Base-by-base conservation (phyloP, 208 protist species). In the Trypanosoma theileri region DNA sequence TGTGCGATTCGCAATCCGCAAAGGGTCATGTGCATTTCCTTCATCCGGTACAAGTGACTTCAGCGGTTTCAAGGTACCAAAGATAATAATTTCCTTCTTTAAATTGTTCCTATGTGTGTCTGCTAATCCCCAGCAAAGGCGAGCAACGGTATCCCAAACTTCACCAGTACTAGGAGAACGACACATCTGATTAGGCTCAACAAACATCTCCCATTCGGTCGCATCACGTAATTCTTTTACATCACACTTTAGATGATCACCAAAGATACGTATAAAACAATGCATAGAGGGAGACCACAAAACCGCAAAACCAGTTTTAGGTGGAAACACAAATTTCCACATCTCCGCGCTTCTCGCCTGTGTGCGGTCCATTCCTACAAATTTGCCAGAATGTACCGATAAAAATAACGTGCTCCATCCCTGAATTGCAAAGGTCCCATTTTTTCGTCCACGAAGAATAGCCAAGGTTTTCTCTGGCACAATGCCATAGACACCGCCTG, bases 41-140 rank as follows among this genome's bases (percentile, higher is more conserved):
- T 24, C 8, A 63, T 69, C 40, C 56, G 59, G 50, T 26, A 16
- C 26, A 53, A 73, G 59, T 48, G 59, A 59, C 40, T 66, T 65
- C 24, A 75, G 21, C 10, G 73, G 69, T 58, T 75, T 79, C 0
- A 61, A 19, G 19, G 73, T 75, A 17, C 65, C 68, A 61, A 77
- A 71, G 0, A 77, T 42, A 24, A 70, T 40, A 22, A 72, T 48
- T 35, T 52, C 45, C 0, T 31, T 35, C 0, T 16, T 44, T 13
- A 22, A 16, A 7, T 42, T 26, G 16, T 35, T 57, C 44, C 48
- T 0, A 14, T 26, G 13, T 46, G 35, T 21, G 19, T 9, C n/a
- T 17, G 12, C 17, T 57, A 53, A 35, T 31, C 46, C 48, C 63
- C 53, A 65, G 35, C 57, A 59, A 8, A n/a, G 48, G 21, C 66